These are phyloP conservation scores for Drechslerella dactyloides DNA, from an alignment of 2,329 filamentous ascomycete species.

Conservation along the genomic window DNA sequence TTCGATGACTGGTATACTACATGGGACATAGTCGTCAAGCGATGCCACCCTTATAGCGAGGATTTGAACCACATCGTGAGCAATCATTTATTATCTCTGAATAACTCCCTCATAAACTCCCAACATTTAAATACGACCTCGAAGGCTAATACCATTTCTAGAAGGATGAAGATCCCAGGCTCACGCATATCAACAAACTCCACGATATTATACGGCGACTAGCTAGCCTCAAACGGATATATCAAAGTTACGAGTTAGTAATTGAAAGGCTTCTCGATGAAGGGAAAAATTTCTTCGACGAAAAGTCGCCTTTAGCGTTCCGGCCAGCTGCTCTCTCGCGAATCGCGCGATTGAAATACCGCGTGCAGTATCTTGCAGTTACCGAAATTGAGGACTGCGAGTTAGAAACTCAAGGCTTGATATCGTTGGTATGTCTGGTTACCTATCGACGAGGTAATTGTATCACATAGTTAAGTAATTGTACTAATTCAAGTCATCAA, in stretches of 20 bases:
- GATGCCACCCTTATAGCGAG: slow-evolving; percentile 63
- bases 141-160: slow-evolving; percentile 54
- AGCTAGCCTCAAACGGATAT: slow-evolving; percentile 67
- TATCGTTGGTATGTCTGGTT: slow-evolving; percentile 55
- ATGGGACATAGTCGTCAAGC: slow-evolving; percentile 66
- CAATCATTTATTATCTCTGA: no score
- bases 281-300: slow-evolving; percentile 57
- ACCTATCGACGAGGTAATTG: neutral
- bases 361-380: slow-evolving; percentile 68
- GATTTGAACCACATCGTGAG: slow-evolving; percentile 63
- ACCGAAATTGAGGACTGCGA: slow-evolving; percentile 70
- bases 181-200: slow-evolving; percentile 61
- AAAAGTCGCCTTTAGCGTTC: slow-evolving; percentile 45
- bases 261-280: slow-evolving; percentile 67
- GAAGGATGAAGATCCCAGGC: slow-evolving; percentile 64
- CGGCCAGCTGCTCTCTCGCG: slow-evolving; percentile 61
- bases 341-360: slow-evolving; percentile 67
- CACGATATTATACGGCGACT: slow-evolving; percentile 69
- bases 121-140: no score
- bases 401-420: slow-evolving; percentile 62
- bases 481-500: neutral
- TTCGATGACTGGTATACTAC: slow-evolving; percentile 72
- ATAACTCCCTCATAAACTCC: no score
- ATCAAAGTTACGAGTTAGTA: slow-evolving; percentile 68
- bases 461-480: neutral